phyloP scores from a whole-genome alignment of 768 basidiomycete genomes.

The Tylopilus felleus region DNA sequence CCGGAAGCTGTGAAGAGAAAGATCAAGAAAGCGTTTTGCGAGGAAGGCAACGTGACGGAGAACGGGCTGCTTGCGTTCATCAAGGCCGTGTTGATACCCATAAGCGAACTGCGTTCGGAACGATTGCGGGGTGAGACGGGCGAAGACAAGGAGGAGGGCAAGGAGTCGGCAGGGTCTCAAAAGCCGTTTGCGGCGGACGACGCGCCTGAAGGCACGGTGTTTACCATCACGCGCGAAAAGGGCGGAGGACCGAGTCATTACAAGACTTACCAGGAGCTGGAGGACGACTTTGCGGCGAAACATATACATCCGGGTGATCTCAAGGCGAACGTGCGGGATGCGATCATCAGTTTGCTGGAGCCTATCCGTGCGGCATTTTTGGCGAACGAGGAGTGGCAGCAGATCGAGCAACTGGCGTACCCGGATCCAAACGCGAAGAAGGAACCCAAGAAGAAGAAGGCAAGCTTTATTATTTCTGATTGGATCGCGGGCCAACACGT shows the following conservation, averaged over 20 bases:
- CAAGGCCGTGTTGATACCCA: constrained; percentile 83
- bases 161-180: constrained; percentile 48
- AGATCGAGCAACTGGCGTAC: constrained; percentile 76
- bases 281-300: constrained; percentile 71
- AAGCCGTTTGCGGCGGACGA: constrained; percentile 61
- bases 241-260: constrained; percentile 78
- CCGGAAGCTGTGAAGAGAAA: constrained; percentile 83
- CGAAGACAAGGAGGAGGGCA: constrained; percentile 40
- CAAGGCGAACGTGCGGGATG: constrained; percentile 72
- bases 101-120: constrained; percentile 72
- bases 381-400: constrained; percentile 76
- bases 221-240: constrained; percentile 72
- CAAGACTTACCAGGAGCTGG: constrained; percentile 56
- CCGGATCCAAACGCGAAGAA: constrained; percentile 67
- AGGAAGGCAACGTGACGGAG: constrained; percentile 83
- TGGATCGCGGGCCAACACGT: background rate
- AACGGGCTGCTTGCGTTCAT: constrained; percentile 89
- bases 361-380: constrained; percentile 81
- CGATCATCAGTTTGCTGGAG: constrained; percentile 68
- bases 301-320: constrained; percentile 87
- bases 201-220: constrained; percentile 80
- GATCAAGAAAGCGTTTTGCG: constrained; percentile 90
- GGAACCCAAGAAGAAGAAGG: constrained; percentile 64
- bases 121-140: constrained; percentile 43
- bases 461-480: background rate